A percentile compares a stretch with the other conserved stretches of the same genome.
These are phyloP conservation scores for Zygoascus meyerae DNA, from an alignment of 1,139 yeast genomes.

Conservation along the genomic window DNA sequence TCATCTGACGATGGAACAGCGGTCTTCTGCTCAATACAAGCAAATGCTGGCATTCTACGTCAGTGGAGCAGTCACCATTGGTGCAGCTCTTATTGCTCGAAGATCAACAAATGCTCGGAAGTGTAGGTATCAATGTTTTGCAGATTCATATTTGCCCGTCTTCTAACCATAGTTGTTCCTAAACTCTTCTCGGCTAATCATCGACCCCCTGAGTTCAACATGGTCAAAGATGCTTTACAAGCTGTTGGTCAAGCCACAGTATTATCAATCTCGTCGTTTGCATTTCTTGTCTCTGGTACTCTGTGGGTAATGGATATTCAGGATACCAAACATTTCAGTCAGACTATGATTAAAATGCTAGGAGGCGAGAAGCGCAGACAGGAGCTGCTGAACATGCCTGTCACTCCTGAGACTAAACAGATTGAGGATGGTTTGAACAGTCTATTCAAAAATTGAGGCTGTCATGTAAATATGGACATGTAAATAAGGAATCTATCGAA, in stretches of 20 bases:
- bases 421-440: slow-evolving; percentile 45
- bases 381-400: slow-evolving; percentile 48
- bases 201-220: slow-evolving; percentile 74
- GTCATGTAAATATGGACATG: not conserved
- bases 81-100: slow-evolving; percentile 68
- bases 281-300: slow-evolving; percentile 67
- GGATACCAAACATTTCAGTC: slow-evolving; percentile 62
- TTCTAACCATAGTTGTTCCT: slow-evolving; percentile 46
- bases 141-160: not conserved
- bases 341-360: slow-evolving; percentile 55
- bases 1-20: no score
- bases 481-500: not conserved
- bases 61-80: slow-evolving; percentile 64
- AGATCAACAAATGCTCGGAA: slow-evolving; percentile 61
- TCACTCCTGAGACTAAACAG: slow-evolving; percentile 61
- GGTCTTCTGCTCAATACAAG: slow-evolving; percentile 32
- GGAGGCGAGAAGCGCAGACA: slow-evolving; percentile 51
- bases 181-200: slow-evolving; percentile 80
- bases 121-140: slow-evolving; percentile 1
- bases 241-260: slow-evolving; percentile 82
- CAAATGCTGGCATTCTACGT: slow-evolving; percentile 72
- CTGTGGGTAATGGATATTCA: slow-evolving; percentile 78
- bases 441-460: slow-evolving; percentile 16
- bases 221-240: slow-evolving; percentile 76
- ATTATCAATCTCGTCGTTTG: slow-evolving; percentile 64